phyloP scores from a whole-genome alignment of 2,329 filamentous ascomycete species.

The Paraphoma sp. region DNA sequence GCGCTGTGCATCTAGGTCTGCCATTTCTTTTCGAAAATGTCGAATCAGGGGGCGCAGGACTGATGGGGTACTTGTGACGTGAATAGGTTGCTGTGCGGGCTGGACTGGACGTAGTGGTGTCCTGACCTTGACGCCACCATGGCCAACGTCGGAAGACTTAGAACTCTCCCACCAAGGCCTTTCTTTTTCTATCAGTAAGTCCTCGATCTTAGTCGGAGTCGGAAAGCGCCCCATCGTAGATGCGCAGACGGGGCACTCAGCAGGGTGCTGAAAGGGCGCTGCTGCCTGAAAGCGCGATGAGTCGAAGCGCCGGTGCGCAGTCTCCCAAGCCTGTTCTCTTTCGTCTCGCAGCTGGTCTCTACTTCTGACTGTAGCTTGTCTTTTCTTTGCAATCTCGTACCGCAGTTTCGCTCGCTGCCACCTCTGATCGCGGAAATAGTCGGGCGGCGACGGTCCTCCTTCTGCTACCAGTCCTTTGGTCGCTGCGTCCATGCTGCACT shows the following conservation, averaged over 20 bases:
- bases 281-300: conserved; percentile 10
- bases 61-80: conserved; percentile 6
- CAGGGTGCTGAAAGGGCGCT: conserved; percentile 6
- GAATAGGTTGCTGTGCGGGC: not conserved
- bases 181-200: conserved; percentile 8
- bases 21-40: conserved; percentile 8
- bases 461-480: conserved; percentile 13
- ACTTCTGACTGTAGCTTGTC: conserved; percentile 15
- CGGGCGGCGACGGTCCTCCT: conserved; percentile 19
- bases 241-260: conserved; percentile 18
- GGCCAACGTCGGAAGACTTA: conserved; percentile 13
- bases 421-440: conserved; percentile 16
- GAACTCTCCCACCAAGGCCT: conserved; percentile 34
- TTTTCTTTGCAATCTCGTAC: conserved; percentile 17
- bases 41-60: conserved; percentile 17
- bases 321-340: conserved; percentile 29
- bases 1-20: conserved; percentile 7
- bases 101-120: conserved; percentile 6
- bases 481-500: conserved; percentile 19
- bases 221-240: conserved; percentile 12
- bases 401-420: conserved; percentile 30
- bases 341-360: conserved; percentile 28
- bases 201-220: conserved; percentile 9
- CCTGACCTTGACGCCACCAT: not conserved
- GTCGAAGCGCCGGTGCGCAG: conserved; percentile 13